Evolutionary conservation across 2,329 filamentous ascomycete species (phyloP).

Genomic region (Diaporthe eres): DNA sequence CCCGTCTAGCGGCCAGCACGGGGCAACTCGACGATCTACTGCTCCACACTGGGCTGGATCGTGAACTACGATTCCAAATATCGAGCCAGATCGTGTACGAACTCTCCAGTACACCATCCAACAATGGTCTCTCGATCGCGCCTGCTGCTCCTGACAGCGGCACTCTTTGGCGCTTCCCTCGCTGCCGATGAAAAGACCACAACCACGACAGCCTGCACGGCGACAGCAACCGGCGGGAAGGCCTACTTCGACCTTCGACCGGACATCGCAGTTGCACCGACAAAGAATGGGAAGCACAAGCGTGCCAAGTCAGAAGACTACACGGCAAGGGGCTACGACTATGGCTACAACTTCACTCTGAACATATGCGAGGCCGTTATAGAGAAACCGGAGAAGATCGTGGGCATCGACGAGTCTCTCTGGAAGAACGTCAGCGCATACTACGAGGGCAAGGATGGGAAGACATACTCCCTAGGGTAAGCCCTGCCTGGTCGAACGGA

Average conservation of each 20-base stretch:
- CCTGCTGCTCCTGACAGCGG: constrained; percentile 38
- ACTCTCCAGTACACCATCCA: not conserved
- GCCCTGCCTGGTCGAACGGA: constrained; percentile 46
- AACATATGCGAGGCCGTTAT: constrained; percentile 87
- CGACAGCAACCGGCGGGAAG: constrained; percentile 65
- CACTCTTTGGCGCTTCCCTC: constrained; percentile 31
- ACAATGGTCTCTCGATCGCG: constrained; percentile 36
- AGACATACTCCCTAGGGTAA: constrained; percentile 82
- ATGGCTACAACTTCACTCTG: constrained; percentile 84
- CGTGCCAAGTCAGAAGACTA: constrained; percentile 65
- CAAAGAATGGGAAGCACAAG: constrained; percentile 61
- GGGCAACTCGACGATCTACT: constrained; percentile 22
- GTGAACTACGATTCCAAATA: not conserved
- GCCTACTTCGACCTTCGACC: constrained; percentile 72
- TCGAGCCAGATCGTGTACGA: not conserved
- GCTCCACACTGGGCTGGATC: constrained; percentile 24
- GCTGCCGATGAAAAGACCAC: constrained; percentile 49
- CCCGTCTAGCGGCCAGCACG: constrained; percentile 30
- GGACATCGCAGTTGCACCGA: constrained; percentile 62
- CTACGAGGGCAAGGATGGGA: constrained; percentile 73
- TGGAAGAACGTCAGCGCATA: constrained; percentile 86
- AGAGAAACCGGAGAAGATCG: constrained; percentile 72
- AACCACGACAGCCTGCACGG: constrained; percentile 66
- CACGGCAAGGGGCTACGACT: constrained; percentile 80
- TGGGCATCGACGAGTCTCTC: constrained; percentile 71